Conservation (phyloP, 2,329 filamentous ascomycete species). For the Aspergillus ochraceus region DNA sequence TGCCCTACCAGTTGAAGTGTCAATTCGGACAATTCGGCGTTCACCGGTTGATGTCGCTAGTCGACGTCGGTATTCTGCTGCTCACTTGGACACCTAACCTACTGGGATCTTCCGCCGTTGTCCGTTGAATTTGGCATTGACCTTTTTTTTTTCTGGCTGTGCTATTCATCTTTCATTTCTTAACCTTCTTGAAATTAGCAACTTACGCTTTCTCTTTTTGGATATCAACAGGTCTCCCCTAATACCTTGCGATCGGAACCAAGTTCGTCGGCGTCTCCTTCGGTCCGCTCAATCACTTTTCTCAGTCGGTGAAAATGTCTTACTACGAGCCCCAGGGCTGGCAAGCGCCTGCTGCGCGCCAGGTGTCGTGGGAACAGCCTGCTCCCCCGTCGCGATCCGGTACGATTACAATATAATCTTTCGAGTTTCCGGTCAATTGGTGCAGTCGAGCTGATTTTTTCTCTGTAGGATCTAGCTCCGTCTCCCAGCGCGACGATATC, state of each 20-base stretch:
- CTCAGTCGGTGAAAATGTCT: constrained; percentile 53
- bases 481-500: constrained; percentile 71
- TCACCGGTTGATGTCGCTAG: constrained; percentile 12
- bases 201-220: constrained; percentile 20
- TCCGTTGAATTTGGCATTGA: neutral
- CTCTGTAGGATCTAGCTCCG: constrained; percentile 68
- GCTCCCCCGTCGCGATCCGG: constrained; percentile 71
- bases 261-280: constrained; percentile 19
- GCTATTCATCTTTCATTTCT: neutral
- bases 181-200: neutral
- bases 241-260: constrained; percentile 24
- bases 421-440: constrained; percentile 18
- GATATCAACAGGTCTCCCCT: constrained; percentile 25
- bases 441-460: constrained; percentile 13
- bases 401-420: constrained; percentile 40
- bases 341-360: constrained; percentile 59
- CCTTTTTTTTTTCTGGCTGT: neutral
- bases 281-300: constrained; percentile 18
- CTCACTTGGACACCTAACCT: constrained; percentile 10
- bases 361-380: constrained; percentile 72
- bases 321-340: constrained; percentile 69
- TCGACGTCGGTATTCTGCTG: constrained; percentile 13
- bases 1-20: neutral
- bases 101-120: constrained; percentile 2
- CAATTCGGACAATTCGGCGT: neutral